Evolutionary conservation across 257 asterid genomes (phyloP).

Genomic region (Nyctanthes arbortristis): DNA sequence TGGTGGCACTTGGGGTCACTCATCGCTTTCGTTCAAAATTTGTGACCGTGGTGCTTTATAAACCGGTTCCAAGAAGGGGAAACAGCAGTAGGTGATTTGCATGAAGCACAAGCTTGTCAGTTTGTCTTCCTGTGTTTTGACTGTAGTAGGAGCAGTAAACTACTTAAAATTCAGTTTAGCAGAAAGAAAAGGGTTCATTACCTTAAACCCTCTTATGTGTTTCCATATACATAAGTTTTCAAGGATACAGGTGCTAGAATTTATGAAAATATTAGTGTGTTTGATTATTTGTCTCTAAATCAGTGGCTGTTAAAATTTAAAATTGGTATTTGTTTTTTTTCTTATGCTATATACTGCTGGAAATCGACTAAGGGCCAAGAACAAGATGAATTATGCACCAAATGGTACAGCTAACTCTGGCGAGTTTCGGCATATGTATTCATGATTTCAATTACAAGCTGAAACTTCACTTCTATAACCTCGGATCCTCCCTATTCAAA

Average conservation of each 20-base stretch:
- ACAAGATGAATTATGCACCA: no score
- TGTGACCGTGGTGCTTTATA: conserved; percentile 86
- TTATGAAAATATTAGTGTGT: not conserved
- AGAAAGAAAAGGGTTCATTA: not conserved
- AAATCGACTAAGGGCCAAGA: not conserved
- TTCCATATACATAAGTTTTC: conserved; percentile 9
- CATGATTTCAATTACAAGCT: not conserved
- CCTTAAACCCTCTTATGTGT: conserved; percentile 18
- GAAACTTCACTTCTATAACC: not conserved
- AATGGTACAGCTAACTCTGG: not conserved
- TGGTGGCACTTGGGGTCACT: conserved; percentile 81
- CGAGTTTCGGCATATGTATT: not conserved
- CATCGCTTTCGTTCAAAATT: conserved; percentile 87
- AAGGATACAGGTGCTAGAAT: conserved; percentile 17
- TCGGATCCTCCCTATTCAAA: not conserved
- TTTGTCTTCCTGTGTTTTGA: conserved; percentile 23
- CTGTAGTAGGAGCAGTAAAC: conserved; percentile 13
- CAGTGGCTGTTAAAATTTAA: not conserved
- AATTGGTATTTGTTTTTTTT: not conserved
- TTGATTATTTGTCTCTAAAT: not conserved
- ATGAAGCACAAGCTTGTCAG: conserved; percentile 15
- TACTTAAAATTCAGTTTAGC: conserved; percentile 11
- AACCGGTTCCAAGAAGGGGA: conserved; percentile 84
- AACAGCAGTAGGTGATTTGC: conserved; percentile 23
- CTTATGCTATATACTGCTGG: no score